phyloP scores from a whole-genome alignment of 2,329 filamentous ascomycete genomes.

The Colletotrichum sp. region DNA sequence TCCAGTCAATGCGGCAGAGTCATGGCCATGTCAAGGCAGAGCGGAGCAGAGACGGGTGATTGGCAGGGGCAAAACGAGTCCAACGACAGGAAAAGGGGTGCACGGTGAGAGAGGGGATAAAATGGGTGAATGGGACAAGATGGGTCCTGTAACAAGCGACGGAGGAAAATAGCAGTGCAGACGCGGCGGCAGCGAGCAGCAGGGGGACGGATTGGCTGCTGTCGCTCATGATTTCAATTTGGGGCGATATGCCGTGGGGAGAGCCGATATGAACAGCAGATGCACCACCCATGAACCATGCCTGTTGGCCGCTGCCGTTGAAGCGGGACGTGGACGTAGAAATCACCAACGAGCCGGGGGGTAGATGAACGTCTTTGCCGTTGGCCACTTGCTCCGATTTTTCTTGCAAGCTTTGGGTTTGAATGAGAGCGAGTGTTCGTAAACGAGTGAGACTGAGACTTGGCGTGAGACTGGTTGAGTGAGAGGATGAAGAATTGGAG shows the following conservation, averaged over 20 bases:
- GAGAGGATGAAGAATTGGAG: background rate
- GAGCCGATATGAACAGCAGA: background rate
- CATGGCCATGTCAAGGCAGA: background rate
- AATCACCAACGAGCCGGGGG: background rate
- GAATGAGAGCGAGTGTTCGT: background rate
- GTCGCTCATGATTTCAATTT: constrained; percentile 16
- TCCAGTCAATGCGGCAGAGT: constrained; percentile 1
- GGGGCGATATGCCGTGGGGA: background rate
- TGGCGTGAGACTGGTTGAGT: background rate
- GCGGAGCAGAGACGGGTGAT: background rate
- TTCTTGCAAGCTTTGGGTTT: background rate
- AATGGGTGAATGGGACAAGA: background rate
- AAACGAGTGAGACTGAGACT: background rate
- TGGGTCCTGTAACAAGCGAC: constrained; percentile 3
- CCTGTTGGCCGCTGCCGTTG: background rate
- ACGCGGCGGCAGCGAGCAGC: constrained; percentile 1
- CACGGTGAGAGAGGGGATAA: constrained; percentile 3
- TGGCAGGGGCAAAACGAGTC: background rate
- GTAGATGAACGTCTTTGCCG: background rate
- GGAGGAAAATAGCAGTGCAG: background rate
- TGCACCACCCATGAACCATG: constrained; percentile 6
- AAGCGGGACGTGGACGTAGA: background rate
- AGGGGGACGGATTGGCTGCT: constrained; percentile 10
- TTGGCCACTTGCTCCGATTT: background rate
- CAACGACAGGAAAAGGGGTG: background rate